Evolutionary conservation across 441 rosid genomes (phyloP), one percentile per base, ranked within the genome.

Genomic region (Sinapis alba): DNA sequence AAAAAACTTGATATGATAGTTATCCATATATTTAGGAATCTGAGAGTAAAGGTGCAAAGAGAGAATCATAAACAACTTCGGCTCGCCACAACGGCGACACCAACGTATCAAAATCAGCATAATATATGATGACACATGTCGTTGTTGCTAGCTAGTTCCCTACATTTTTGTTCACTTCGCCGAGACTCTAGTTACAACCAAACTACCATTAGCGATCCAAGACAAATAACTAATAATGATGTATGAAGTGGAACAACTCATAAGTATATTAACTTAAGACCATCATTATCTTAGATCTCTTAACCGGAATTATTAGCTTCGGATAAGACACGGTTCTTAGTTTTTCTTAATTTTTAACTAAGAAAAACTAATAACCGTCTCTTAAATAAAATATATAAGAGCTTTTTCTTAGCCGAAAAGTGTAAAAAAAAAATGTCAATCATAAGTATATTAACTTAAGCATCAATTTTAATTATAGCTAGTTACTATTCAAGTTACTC

Each of bases 61-160:
- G 41, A 71, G 76, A 72, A 72, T 72, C 18, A 51, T 62, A 12
- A 30, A 34, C 69, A 50, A 32, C 69, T 72, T 32, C 62, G 62
- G 23, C 24, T 62, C 69, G 69, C 75, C 62, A 30, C 69, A 50
- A 62, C 26, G 36, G 9, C 20, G 15, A 19, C 26, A 20, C 18
- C 26, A 43, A 43, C 50, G 50, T 43, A 62, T 62, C 16, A 62
- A 62, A 26, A 62, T 30, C 41, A 71, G 47, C 32, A 19, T 13
- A 43, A 43, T 43, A 43, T 43, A 28, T 57, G 47, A 28, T 57
- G 47, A 34, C 68, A 61, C 60, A 32, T 16, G 68, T n/a, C 60
- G 16, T 13, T 61, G 50, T 32, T 15, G 60, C 30, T 27, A 47
- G 60, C 30, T 27, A 47, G 34, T 9, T 60, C 30, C 41, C 67